phyloP scores from a whole-genome alignment of 805 yeast genomes.

The Kazachstania bromeliacearum region DNA sequence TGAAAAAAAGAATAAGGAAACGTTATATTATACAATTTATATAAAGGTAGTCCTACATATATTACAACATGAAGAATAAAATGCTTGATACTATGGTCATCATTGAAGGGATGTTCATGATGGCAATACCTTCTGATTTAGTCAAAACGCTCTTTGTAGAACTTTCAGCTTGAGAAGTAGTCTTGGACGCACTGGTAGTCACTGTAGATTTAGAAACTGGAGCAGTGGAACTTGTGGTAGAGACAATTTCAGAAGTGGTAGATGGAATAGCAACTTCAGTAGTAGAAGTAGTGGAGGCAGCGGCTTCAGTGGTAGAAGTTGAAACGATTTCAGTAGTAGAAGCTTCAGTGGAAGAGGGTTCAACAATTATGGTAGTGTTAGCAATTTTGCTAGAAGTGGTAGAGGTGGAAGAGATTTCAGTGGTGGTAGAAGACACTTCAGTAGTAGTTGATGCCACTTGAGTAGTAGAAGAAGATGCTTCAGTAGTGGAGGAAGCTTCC shows the following conservation, averaged over 20 bases:
- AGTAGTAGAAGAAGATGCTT: conserved; percentile 9
- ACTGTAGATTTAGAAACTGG: background rate
- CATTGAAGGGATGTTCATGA: background rate
- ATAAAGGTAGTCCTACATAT: too few species aligned
- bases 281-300: conserved; percentile 8
- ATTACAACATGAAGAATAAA: background rate
- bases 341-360: conserved; percentile 8
- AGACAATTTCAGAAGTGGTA: conserved; percentile 2
- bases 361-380: too few species aligned
- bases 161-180: background rate
- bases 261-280: conserved; percentile 12
- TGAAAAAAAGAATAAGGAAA: background rate
- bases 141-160: conserved; percentile 1
- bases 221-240: background rate
- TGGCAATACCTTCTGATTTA: conserved; percentile 1
- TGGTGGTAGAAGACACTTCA: conserved; percentile 6
- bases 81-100: background rate
- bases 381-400: conserved; percentile 5
- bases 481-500: conserved; percentile 8
- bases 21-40: too few species aligned
- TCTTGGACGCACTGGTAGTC: background rate
- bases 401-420: conserved; percentile 9
- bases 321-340: conserved; percentile 3
- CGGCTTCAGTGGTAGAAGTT: conserved; percentile 6
- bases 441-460: conserved; percentile 6